phyloP scores from a whole-genome alignment of 2,329 filamentous ascomycete species.

The Periglandula ipomoeae region DNA sequence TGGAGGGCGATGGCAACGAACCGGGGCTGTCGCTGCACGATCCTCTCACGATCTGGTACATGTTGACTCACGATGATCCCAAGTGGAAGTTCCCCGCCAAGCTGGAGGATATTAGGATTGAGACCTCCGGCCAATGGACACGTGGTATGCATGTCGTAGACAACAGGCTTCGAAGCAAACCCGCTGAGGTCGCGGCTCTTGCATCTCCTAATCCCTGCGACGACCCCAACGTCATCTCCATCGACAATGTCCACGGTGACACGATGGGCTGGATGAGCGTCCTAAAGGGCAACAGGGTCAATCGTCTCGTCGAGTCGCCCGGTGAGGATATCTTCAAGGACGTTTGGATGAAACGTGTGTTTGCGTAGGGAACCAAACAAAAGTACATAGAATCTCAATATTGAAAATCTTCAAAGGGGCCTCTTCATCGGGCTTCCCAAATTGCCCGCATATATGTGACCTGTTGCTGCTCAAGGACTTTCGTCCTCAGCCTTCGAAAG shows the following conservation, averaged over 20 bases:
- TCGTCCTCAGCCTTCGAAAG: too few relatives aligned
- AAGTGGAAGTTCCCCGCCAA: slow-evolving; percentile 47
- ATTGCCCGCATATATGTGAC: too few relatives aligned
- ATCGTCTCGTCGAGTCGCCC: slow-evolving; percentile 61
- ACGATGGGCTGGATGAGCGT: slow-evolving; percentile 65
- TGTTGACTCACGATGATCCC: slow-evolving; percentile 51
- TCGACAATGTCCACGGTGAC: slow-evolving; percentile 57
- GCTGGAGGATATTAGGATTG: slow-evolving; percentile 77
- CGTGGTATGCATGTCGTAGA: slow-evolving; percentile 85
- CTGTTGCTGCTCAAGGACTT: too few relatives aligned
- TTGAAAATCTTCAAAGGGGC: too few relatives aligned
- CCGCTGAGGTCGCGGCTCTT: slow-evolving; percentile 31
- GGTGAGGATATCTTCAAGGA: slow-evolving; percentile 58
- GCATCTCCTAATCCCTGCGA: slow-evolving; percentile 32
- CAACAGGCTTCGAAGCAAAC: slow-evolving; percentile 50
- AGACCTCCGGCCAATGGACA: slow-evolving; percentile 91
- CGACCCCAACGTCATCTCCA: slow-evolving; percentile 27
- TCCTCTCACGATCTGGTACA: slow-evolving; percentile 71
- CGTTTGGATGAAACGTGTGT: slow-evolving; percentile 56
- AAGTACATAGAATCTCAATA: not conserved
- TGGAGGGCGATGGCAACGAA: slow-evolving; percentile 49
- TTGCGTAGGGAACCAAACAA: slow-evolving; percentile 32
- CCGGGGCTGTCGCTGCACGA: slow-evolving; percentile 64
- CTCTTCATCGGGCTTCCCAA: too few relatives aligned
- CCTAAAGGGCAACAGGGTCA: slow-evolving; percentile 69